These are phyloP conservation scores for Entomortierella chlamydospora DNA, from an alignment of 192 early-diverging fungal species.

Conservation along the genomic window DNA sequence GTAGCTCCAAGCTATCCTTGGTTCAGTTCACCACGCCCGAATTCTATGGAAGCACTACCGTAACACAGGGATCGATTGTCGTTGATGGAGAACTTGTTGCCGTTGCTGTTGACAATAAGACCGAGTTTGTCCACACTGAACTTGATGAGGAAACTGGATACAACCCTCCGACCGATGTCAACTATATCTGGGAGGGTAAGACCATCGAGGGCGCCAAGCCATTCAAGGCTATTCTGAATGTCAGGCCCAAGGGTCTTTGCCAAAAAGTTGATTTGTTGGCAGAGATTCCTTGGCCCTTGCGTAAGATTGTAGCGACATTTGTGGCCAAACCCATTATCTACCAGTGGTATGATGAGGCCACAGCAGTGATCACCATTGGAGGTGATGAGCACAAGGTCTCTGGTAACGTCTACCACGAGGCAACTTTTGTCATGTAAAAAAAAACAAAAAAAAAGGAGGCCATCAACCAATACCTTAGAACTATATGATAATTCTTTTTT, in stretches of 20 bases:
- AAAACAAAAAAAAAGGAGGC: neutral
- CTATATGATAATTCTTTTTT: no score
- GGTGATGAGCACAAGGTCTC: slow-evolving; percentile 68
- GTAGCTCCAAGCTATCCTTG: slow-evolving; percentile 71
- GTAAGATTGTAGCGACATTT: slow-evolving; percentile 85
- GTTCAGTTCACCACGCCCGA: slow-evolving; percentile 85
- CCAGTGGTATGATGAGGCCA: slow-evolving; percentile 88
- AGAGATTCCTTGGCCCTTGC: slow-evolving; percentile 93
- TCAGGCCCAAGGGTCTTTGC: slow-evolving; percentile 70
- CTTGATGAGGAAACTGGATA: slow-evolving; percentile 88
- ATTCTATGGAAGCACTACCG: slow-evolving; percentile 72
- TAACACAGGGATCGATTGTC: slow-evolving; percentile 81
- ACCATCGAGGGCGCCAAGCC: slow-evolving; percentile 74
- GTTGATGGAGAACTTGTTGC: slow-evolving; percentile 74
- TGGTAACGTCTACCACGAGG: slow-evolving; percentile 87
- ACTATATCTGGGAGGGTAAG: slow-evolving; percentile 85
- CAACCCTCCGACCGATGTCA: slow-evolving; percentile 76
- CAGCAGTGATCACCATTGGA: slow-evolving; percentile 80
- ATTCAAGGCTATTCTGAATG: slow-evolving; percentile 71
- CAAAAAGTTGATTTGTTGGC: slow-evolving; percentile 91
- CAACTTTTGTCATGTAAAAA: slow-evolving; percentile 72
- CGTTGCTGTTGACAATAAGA: slow-evolving; percentile 80
- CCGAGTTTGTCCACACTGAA: slow-evolving; percentile 70
- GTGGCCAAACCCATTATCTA: slow-evolving; percentile 95
- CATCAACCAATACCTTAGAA: no score